A percentile compares a stretch with the other conserved stretches of the same genome.
These are phyloP conservation scores for Nannochloris sp. DNA, from an alignment of 139 green algal genomes.

Conservation along the genomic window DNA sequence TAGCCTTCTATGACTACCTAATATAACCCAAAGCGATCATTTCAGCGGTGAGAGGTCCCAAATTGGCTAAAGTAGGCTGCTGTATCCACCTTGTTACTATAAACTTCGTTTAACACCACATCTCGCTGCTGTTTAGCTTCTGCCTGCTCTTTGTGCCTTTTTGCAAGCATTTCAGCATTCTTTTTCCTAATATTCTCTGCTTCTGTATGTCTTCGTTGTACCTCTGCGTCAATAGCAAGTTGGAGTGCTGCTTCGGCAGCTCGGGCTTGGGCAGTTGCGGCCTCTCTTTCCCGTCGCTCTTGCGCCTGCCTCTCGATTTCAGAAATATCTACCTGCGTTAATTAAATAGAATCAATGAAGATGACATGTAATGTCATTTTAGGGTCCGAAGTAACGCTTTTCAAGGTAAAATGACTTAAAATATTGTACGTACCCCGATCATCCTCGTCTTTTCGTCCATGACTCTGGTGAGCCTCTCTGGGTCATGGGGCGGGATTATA, in stretches of 20 bases:
- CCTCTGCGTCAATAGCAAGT: background rate
- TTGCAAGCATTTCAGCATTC: background rate
- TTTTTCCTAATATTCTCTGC: background rate
- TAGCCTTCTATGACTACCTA: no score
- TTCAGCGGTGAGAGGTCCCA: slow-evolving; percentile 22
- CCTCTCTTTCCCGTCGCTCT: slow-evolving; percentile 3
- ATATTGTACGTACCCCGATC: slow-evolving; percentile 24
- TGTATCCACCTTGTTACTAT: background rate
- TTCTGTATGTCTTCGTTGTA: background rate
- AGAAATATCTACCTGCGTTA: slow-evolving; percentile 14
- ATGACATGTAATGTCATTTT: background rate
- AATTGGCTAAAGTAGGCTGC: slow-evolving; percentile 17
- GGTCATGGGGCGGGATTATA: slow-evolving; percentile 18
- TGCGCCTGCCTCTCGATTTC: slow-evolving; percentile 17
- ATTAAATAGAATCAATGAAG: background rate
- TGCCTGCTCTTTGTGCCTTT: background rate
- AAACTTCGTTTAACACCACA: background rate
- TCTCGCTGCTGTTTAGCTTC: background rate
- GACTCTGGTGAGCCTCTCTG: slow-evolving; percentile 1
- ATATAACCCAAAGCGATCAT: background rate
- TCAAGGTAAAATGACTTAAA: background rate
- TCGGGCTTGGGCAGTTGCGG: background rate
- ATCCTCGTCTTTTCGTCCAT: slow-evolving; percentile 20
- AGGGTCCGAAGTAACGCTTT: background rate
- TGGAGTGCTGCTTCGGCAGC: background rate